Evolutionary conservation across 495 filamentous ascomycete species (phyloP).

Genomic region (Pyrenopolyporus hunteri): DNA sequence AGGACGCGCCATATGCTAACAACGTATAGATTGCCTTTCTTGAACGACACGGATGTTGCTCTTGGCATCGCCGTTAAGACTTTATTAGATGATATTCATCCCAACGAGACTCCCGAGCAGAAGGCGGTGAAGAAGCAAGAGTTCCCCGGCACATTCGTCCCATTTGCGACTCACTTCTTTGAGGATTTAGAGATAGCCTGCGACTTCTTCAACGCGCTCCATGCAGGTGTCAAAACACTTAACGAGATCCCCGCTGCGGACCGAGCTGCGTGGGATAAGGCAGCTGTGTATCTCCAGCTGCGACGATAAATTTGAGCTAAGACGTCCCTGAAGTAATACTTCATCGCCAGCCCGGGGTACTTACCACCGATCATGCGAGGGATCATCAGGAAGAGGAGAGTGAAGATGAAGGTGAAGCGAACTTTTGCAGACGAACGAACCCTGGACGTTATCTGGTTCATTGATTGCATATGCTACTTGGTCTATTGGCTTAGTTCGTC

Average conservation of each 20-base stretch:
- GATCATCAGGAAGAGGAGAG: background rate
- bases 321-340: background rate
- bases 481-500: background rate
- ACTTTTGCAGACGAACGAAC: background rate
- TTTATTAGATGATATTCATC: conserved; percentile 82
- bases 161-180: conserved; percentile 73
- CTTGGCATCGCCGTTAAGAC: conserved; percentile 91
- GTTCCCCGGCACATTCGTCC: conserved; percentile 71
- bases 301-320: conserved; percentile 29
- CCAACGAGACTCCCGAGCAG: conserved; percentile 64
- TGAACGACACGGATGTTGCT: conserved; percentile 79
- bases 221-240: conserved; percentile 69
- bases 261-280: conserved; percentile 66
- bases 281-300: conserved; percentile 64
- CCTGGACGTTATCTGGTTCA: background rate
- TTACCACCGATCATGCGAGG: background rate
- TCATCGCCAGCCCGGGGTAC: background rate
- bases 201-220: conserved; percentile 81
- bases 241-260: conserved; percentile 64
- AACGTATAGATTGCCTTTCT: conserved; percentile 77
- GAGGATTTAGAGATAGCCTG: conserved; percentile 82
- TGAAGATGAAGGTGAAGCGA: background rate
- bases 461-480: conserved; percentile 23
- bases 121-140: conserved; percentile 62
- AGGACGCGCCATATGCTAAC: conserved; percentile 41